Percentiles rank a stretch among this genome's conserved stretches.
phyloP scores from a whole-genome alignment of 2,329 filamentous ascomycete species.

The Fusarium setosum region DNA sequence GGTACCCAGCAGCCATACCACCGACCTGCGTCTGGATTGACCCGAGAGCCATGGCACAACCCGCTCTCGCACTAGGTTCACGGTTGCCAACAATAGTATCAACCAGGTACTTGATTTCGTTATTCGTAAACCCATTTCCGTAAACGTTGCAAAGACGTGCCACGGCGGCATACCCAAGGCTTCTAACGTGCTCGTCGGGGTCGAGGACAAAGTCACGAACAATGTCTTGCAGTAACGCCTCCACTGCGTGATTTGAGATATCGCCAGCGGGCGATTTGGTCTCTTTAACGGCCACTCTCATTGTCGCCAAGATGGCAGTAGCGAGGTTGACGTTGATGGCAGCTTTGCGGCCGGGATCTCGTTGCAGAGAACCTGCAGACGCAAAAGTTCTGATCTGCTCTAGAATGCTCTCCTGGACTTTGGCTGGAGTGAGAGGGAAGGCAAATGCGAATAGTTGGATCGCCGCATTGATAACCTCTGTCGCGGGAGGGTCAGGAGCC shows the following conservation, averaged over 20 bases:
- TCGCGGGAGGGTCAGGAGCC: slow-evolving; percentile 82
- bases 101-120: slow-evolving; percentile 90
- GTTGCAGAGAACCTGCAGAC: slow-evolving; percentile 81
- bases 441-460: slow-evolving; percentile 94
- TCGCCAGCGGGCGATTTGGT: slow-evolving; percentile 79
- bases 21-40: slow-evolving; percentile 95
- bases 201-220: slow-evolving; percentile 79
- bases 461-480: slow-evolving; percentile 93
- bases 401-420: slow-evolving; percentile 94
- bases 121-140: slow-evolving; percentile 88
- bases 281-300: slow-evolving; percentile 88
- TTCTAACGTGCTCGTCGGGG: slow-evolving; percentile 86
- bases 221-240: slow-evolving; percentile 85
- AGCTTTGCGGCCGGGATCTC: slow-evolving; percentile 88
- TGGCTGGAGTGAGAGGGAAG: slow-evolving; percentile 87
- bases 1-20: slow-evolving; percentile 96
- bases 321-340: slow-evolving; percentile 93
- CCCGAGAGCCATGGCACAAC: slow-evolving; percentile 92
- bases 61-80: slow-evolving; percentile 91
- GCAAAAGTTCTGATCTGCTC: slow-evolving; percentile 93
- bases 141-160: slow-evolving; percentile 86
- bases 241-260: slow-evolving; percentile 78
- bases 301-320: slow-evolving; percentile 80
- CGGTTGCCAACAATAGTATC: slow-evolving; percentile 95
- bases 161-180: slow-evolving; percentile 84